Evolutionary conservation across 2,329 filamentous ascomycete species (phyloP).

Genomic region (Cephalotrichum gorgonifer): DNA sequence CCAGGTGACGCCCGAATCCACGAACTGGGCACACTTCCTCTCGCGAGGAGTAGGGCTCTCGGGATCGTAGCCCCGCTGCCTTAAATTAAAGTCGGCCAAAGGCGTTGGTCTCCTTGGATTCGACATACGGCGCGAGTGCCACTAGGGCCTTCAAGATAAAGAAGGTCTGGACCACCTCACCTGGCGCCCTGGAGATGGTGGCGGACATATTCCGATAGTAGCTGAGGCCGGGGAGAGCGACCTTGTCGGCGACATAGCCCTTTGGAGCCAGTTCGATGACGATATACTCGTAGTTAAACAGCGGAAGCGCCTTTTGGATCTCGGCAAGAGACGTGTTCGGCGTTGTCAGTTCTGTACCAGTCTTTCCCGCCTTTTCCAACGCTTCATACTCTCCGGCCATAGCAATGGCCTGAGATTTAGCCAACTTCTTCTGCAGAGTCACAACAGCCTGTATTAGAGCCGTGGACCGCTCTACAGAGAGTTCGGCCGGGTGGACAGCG

Average conservation of each 20-base stretch:
- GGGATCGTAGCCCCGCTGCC: conserved; percentile 19
- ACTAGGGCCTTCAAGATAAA: conserved; percentile 55
- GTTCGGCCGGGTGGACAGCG: too few relatives aligned
- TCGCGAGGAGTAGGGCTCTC: conserved; percentile 4
- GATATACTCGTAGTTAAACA: background rate
- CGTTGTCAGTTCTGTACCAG: conserved; percentile 62
- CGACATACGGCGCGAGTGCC: conserved; percentile 38
- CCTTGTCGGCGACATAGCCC: conserved; percentile 35
- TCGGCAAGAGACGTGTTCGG: conserved; percentile 42
- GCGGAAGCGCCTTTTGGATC: conserved; percentile 39
- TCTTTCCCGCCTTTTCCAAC: conserved; percentile 23
- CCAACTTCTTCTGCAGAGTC: conserved; percentile 49
- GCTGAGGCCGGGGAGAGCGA: conserved; percentile 49
- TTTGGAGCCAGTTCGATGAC: conserved; percentile 32
- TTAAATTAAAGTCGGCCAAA: conserved; percentile 39
- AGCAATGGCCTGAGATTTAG: conserved; percentile 44
- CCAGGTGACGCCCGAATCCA: background rate
- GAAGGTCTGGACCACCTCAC: conserved; percentile 49
- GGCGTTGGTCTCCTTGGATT: conserved; percentile 49
- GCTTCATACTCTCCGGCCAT: conserved; percentile 38
- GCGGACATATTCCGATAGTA: conserved; percentile 49
- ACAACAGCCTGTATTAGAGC: too few relatives aligned
- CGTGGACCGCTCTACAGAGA: too few relatives aligned
- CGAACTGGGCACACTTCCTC: too few relatives aligned
- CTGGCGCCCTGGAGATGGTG: conserved; percentile 41